Conservation (phyloP, 305 asterid genomes). For the Solanum hybrid region DNA sequence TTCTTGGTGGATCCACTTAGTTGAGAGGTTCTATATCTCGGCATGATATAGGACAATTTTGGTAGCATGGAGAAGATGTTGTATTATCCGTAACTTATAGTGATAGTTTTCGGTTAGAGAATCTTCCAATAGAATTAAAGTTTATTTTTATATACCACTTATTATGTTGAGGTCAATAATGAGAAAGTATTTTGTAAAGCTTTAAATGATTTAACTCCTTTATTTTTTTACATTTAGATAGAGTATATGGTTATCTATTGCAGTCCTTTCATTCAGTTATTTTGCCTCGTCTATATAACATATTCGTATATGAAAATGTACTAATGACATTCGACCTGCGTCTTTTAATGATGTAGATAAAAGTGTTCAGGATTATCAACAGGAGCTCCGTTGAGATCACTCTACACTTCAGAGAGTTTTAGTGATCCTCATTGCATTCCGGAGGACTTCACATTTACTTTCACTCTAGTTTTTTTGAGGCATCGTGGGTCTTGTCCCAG, state of each 20-base stretch:
- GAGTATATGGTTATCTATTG: background rate
- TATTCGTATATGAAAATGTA: too few species aligned
- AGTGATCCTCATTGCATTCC: background rate
- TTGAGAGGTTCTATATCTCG: background rate
- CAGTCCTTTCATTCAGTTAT: background rate
- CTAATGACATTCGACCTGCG: background rate
- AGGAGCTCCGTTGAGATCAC: background rate
- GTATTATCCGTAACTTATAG: background rate
- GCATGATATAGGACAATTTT: background rate
- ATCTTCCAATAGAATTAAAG: background rate
- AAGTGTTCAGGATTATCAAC: background rate
- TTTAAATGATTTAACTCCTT: background rate
- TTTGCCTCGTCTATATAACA: background rate
- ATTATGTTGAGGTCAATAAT: background rate
- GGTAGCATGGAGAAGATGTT: background rate
- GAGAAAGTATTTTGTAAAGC: background rate
- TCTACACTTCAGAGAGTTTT: background rate
- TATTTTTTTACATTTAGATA: too few species aligned
- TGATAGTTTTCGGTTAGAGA: background rate
- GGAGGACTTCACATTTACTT: background rate
- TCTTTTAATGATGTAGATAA: background rate
- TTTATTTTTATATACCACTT: background rate
- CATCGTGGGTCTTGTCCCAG: background rate
- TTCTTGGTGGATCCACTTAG: background rate
- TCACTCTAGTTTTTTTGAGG: background rate